These are phyloP conservation scores for Coemansia sp. DNA, from an alignment of 192 early-diverging fungal species.

Conservation along the genomic window DNA sequence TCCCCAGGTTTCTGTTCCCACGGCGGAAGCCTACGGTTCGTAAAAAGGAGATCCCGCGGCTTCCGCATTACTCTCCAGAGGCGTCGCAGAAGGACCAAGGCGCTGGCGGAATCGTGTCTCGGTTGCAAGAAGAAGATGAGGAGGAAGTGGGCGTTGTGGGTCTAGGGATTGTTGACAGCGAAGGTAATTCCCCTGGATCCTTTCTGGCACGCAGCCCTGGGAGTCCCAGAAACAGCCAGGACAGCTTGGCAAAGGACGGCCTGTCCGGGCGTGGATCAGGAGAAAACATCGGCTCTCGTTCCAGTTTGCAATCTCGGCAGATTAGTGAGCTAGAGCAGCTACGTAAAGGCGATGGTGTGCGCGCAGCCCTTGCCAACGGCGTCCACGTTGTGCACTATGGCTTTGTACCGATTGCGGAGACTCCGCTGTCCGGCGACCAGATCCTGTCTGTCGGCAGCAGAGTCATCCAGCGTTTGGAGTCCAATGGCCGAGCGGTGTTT, in stretches of 20 bases:
- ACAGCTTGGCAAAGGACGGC: not conserved
- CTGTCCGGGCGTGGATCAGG: not conserved
- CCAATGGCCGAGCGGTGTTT: slow-evolving; percentile 11
- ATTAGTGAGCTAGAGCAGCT: slow-evolving; percentile 22
- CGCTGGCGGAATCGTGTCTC: not conserved
- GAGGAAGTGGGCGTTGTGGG: slow-evolving; percentile 7
- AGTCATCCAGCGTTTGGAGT: slow-evolving; percentile 13
- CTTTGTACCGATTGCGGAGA: slow-evolving; percentile 12
- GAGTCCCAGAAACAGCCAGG: not conserved
- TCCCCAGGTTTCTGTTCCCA: slow-evolving; percentile 52
- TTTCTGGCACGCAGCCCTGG: no score
- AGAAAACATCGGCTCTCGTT: not conserved
- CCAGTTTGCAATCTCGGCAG: not conserved
- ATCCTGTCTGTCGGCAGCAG: slow-evolving; percentile 10
- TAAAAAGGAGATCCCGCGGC: slow-evolving; percentile 27
- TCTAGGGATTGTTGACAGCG: slow-evolving; percentile 4
- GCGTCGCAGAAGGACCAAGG: not conserved
- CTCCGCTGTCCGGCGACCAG: not conserved
- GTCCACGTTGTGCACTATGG: slow-evolving; percentile 12
- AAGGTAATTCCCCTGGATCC: not conserved
- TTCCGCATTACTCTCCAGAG: slow-evolving; percentile 35
- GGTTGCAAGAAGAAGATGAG: not conserved
- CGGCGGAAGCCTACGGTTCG: slow-evolving; percentile 22
- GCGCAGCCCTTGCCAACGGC: not conserved
- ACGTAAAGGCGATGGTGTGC: slow-evolving; percentile 16